Conservation (phyloP, 2,329 filamentous ascomycete species). For the Alternaria triticina region DNA sequence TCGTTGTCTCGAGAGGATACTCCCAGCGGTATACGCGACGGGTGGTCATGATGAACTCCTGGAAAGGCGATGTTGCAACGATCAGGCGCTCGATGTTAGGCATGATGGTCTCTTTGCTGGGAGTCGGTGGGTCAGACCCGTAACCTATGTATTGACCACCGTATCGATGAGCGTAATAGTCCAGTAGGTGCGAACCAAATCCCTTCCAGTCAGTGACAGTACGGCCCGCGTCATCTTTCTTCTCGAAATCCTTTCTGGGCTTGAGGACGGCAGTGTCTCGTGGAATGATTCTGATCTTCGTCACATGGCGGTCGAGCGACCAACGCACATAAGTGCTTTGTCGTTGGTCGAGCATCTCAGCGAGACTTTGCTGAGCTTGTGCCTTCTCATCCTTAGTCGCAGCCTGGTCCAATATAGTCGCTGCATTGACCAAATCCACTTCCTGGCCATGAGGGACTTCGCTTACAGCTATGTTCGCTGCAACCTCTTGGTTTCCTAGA, state of each 20-base stretch:
- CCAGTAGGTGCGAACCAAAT: constrained; percentile 36
- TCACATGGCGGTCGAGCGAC: constrained; percentile 47
- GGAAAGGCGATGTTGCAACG: constrained; percentile 46
- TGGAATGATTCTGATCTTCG: constrained; percentile 40
- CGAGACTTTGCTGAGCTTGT: constrained; percentile 24
- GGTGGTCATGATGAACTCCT: constrained; percentile 44
- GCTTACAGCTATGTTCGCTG: constrained; percentile 53
- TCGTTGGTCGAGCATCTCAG: constrained; percentile 31
- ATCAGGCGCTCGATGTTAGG: constrained; percentile 48
- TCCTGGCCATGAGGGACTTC: constrained; percentile 47
- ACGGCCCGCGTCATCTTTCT: constrained; percentile 20
- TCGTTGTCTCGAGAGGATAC: constrained; percentile 34
- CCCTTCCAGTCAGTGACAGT: constrained; percentile 38
- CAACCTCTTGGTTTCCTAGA: constrained; percentile 24
- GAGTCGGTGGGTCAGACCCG: constrained; percentile 34
- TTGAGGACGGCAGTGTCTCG: constrained; percentile 23
- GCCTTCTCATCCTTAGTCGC: constrained; percentile 17
- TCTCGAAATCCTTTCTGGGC: constrained; percentile 29
- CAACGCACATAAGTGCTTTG: constrained; percentile 45
- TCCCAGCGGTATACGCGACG: constrained; percentile 49
- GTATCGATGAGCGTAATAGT: constrained; percentile 40
- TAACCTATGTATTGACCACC: constrained; percentile 49
- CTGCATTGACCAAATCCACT: constrained; percentile 45
- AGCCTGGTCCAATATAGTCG: constrained; percentile 29
- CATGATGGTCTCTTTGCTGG: constrained; percentile 42